Percentiles rank a stretch among this genome's conserved stretches.
These are phyloP conservation scores for Acrocalymma vagum DNA, from an alignment of 2,329 filamentous ascomycete species.

Conservation along the genomic window DNA sequence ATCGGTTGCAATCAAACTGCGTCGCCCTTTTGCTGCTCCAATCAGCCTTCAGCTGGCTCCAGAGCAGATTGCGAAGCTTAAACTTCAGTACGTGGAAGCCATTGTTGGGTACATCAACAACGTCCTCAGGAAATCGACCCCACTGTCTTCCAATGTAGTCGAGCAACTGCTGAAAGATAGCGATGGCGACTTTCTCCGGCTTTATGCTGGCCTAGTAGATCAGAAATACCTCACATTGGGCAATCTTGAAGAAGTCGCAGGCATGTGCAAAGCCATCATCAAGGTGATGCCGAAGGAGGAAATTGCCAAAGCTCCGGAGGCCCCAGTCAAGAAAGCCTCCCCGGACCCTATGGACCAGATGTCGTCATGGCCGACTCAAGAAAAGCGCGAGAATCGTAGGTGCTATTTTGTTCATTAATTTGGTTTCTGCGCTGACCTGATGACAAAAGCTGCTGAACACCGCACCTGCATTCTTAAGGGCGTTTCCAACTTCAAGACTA, in stretches of 20 bases:
- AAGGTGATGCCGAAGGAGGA: conserved; percentile 24
- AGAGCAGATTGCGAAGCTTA: conserved; percentile 20
- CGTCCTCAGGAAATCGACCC: conserved; percentile 14
- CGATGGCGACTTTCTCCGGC: conserved; percentile 30
- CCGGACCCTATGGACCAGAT: conserved; percentile 16
- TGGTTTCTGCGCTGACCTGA: too few species aligned
- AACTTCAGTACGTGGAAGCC: conserved; percentile 27
- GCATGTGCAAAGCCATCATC: conserved; percentile 30
- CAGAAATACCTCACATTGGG: conserved; percentile 25
- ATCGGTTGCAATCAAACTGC: conserved; percentile 26
- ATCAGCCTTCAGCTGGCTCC: neutral
- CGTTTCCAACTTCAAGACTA: conserved; percentile 24
- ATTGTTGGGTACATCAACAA: conserved; percentile 29
- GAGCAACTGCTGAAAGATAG: conserved; percentile 20
- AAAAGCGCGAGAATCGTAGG: conserved; percentile 41
- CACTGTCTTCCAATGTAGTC: conserved; percentile 17
- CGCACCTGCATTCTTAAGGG: conserved; percentile 39
- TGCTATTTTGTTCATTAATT: neutral
- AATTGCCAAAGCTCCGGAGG: neutral
- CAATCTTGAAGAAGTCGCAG: conserved; percentile 28
- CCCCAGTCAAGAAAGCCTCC: neutral
- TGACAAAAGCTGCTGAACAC: conserved; percentile 22
- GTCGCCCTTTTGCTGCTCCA: conserved; percentile 13
- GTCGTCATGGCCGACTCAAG: conserved; percentile 35
- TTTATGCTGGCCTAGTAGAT: conserved; percentile 30